Evolutionary conservation across 768 basidiomycete genomes (phyloP).

Genomic region (Brasilioporus rufonigricans): DNA sequence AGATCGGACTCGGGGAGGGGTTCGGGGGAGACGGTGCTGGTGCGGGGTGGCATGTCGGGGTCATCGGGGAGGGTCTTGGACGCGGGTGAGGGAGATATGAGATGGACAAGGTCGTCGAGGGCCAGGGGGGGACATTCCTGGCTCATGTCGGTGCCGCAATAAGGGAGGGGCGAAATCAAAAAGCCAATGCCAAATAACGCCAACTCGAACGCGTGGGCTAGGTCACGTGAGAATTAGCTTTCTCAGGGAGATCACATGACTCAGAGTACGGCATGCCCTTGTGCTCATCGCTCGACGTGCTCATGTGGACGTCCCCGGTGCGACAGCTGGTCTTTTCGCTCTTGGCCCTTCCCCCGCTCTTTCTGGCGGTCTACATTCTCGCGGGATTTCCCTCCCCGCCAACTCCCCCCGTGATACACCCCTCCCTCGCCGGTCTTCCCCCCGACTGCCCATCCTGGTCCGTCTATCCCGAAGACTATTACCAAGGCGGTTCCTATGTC

Average conservation of each 20-base stretch:
- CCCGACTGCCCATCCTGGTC: constrained; percentile 54
- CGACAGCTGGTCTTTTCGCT: constrained; percentile 38
- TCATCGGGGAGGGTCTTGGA: constrained; percentile 25
- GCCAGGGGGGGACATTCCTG: constrained; percentile 41
- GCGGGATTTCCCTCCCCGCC: constrained; percentile 66
- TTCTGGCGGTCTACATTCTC: constrained; percentile 60
- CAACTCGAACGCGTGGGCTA: constrained; percentile 36
- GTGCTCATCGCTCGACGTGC: constrained; percentile 3
- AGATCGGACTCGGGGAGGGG: constrained; percentile 48
- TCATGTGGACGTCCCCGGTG: constrained; percentile 10
- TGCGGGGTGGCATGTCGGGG: constrained; percentile 17
- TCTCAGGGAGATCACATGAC: constrained; percentile 27
- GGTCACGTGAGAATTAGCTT: constrained; percentile 36
- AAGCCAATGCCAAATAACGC: constrained; percentile 32
- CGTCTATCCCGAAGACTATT: constrained; percentile 73
- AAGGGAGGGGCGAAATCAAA: constrained; percentile 27
- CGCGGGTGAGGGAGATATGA: constrained; percentile 50
- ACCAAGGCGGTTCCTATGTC: constrained; percentile 58
- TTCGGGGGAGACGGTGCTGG: constrained; percentile 32
- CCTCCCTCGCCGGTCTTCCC: constrained; percentile 62
- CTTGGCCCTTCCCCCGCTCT: constrained; percentile 57
- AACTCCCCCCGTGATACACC: constrained; percentile 44
- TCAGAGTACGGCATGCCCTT: background rate
- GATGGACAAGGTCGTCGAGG: constrained; percentile 55
- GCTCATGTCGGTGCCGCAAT: constrained; percentile 25